Base-by-base conservation (phyloP, 2,329 filamentous ascomycete genomes). In the Neofusicoccum laricinum region DNA sequence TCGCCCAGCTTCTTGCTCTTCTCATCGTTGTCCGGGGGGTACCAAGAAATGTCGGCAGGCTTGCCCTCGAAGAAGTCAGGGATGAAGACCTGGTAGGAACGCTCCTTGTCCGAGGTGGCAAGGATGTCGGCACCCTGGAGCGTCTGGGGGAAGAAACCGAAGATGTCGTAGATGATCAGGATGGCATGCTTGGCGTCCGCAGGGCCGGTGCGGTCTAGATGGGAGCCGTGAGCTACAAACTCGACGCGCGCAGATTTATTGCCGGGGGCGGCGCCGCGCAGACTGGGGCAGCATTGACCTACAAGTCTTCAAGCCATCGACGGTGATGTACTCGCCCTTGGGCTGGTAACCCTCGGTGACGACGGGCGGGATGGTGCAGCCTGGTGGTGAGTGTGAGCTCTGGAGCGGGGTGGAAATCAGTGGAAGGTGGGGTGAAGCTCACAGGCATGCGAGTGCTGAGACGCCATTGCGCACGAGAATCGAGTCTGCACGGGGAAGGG, bases 31-130 rank as follows among this genome's bases (percentile, higher is more conserved):
- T 86, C 79, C 15, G 85, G 85, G 0, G 85, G 85, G 73, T 85
- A 87, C 84, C 84, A 87, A 59, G 78, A 79, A 70, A 88, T 85
- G 69, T 85, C 83, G 66, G 82, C 86, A 40, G 91, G 90, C 68
- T 86, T 83, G 75, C 91, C 93, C 66, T 90, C 85, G 81, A 97
- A 96, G 84, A 91, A 94, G 79, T 97, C 93, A 32, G 93, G 93
- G 68, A 97, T 93, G 79, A 93, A 93, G 69, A 97, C 91, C 70
- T 88, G 88, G 82, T 96, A 95, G 72, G 90, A 86, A 66, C 82
- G 75, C 80, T 85, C 77, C 86, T 90, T 90, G 83, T 88, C 82
- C 38, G 82, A 79, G 69, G 79, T 77, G 32, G 86, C 84, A 46
- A 88, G 82, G 70, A 88, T 88, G 69, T 88, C 86, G 67, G 86